phyloP scores from a whole-genome alignment of 108 stramenopile genomes.

The Phaeodactylum tricornutum region DNA sequence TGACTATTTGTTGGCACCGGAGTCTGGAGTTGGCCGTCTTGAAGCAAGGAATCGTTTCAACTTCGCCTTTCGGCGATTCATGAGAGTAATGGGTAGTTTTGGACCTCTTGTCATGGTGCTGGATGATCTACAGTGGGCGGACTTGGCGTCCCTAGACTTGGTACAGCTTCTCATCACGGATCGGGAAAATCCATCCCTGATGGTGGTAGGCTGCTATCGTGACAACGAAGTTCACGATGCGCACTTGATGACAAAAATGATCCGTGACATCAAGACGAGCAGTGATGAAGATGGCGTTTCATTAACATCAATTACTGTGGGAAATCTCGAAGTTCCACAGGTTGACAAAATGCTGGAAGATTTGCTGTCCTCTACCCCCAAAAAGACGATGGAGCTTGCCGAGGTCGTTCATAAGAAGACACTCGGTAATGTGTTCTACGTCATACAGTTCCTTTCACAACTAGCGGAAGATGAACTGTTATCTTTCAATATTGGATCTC shows the following conservation, averaged over 20 bases:
- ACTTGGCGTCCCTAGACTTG: slow-evolving; percentile 11
- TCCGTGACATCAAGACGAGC: slow-evolving; percentile 1
- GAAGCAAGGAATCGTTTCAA: slow-evolving; percentile 5
- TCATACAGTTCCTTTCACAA: slow-evolving; percentile 29
- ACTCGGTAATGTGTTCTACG: slow-evolving; percentile 46
- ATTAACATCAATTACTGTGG: background rate
- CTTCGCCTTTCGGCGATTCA: slow-evolving; percentile 5
- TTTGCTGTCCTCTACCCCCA: background rate
- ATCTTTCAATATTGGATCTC: slow-evolving; percentile 17
- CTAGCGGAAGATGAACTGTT: slow-evolving; percentile 26
- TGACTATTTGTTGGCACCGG: no score
- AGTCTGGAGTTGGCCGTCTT: background rate
- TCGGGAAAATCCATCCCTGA: background rate
- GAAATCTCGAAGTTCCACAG: background rate
- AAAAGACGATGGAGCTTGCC: slow-evolving; percentile 8
- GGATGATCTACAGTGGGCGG: slow-evolving; percentile 45
- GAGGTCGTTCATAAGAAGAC: slow-evolving; percentile 39
- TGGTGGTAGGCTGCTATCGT: slow-evolving; percentile 15
- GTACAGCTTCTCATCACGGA: slow-evolving; percentile 8
- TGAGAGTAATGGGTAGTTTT: slow-evolving; percentile 1
- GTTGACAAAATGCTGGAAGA: background rate
- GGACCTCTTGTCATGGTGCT: slow-evolving; percentile 19
- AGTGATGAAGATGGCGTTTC: background rate
- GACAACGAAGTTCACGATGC: slow-evolving; percentile 9
- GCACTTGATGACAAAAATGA: background rate